These are phyloP conservation scores for Euphrasia confusa DNA, from an alignment of 257 asterid species.

Conservation along the genomic window DNA sequence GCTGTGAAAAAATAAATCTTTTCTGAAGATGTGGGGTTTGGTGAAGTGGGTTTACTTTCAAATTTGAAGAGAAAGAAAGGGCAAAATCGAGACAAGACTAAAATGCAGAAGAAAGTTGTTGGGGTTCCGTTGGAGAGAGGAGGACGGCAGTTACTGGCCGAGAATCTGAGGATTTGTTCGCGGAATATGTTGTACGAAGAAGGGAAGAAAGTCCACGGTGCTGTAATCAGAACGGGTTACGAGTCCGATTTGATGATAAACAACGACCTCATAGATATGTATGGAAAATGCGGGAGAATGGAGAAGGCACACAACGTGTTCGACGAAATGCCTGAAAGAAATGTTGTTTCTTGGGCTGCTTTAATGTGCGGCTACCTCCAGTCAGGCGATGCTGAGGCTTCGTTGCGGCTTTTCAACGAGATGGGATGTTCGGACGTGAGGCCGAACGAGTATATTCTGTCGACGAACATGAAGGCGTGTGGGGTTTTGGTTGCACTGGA, in stretches of 20 bases:
- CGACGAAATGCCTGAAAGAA: conserved; percentile 47
- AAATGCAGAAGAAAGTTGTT: not conserved
- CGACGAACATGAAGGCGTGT: conserved; percentile 58
- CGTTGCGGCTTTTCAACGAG: conserved; percentile 34
- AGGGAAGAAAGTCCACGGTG: conserved; percentile 56
- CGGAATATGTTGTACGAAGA: conserved; percentile 29
- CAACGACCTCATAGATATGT: conserved; percentile 42
- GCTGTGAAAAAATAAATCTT: no score
- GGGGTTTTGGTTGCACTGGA: conserved; percentile 32
- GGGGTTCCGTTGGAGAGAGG: conserved; percentile 25
- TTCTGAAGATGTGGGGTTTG: not conserved
- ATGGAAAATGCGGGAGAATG: conserved; percentile 46
- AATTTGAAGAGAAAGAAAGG: no score
- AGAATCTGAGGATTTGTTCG: conserved; percentile 45
- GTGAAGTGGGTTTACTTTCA: not conserved
- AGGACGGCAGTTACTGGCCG: conserved; percentile 41
- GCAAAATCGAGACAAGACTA: no score
- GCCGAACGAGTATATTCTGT: conserved; percentile 54
- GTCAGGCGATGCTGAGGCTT: conserved; percentile 28
- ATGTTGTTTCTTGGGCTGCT: conserved; percentile 62
- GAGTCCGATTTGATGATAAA: conserved; percentile 37
- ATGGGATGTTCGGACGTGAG: conserved; percentile 37
- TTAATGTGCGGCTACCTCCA: conserved; percentile 46
- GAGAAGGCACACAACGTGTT: conserved; percentile 36
- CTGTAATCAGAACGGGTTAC: conserved; percentile 39